These are phyloP conservation scores for Wickerhamomyces xylosicus DNA, from an alignment of 805 yeast genomes.

Conservation along the genomic window DNA sequence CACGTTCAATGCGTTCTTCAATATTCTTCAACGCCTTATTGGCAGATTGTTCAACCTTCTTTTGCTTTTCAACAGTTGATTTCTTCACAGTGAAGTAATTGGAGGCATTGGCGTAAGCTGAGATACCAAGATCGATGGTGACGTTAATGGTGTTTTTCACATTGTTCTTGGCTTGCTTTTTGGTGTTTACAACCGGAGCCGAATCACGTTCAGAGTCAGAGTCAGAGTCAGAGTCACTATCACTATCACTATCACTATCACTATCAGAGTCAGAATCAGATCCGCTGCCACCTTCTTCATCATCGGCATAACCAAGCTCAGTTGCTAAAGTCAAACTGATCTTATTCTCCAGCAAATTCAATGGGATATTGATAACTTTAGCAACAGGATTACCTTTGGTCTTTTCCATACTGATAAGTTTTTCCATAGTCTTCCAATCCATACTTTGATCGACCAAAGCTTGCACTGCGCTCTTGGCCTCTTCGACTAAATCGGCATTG, in stretches of 20 bases:
- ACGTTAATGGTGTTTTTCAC: constrained; percentile 31
- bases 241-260: constrained; percentile 9
- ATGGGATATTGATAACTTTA: constrained; percentile 47
- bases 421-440: constrained; percentile 91
- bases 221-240: constrained; percentile 12
- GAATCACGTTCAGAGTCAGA: constrained; percentile 6
- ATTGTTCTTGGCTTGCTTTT: constrained; percentile 5
- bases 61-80: constrained; percentile 66
- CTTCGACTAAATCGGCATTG: constrained; percentile 61
- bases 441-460: constrained; percentile 66
- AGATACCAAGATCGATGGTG: constrained; percentile 53
- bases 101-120: constrained; percentile 87
- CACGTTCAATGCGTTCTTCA: constrained; percentile 64
- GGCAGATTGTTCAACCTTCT: constrained; percentile 70
- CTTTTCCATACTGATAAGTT: constrained; percentile 60
- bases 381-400: constrained; percentile 58
- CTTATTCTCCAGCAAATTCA: constrained; percentile 60
- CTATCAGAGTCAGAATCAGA: constrained; percentile 18
- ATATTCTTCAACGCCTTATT: constrained; percentile 74
- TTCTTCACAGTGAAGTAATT: constrained; percentile 71
- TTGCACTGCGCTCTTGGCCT: constrained; percentile 60
- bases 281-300: too few relatives aligned
- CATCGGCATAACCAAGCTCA: constrained; percentile 27
- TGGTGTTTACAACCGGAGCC: constrained; percentile 3
- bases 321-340: constrained; percentile 47